Conservation (phyloP, 2,329 filamentous ascomycete species). For the Macrophomina phaseolina region DNA sequence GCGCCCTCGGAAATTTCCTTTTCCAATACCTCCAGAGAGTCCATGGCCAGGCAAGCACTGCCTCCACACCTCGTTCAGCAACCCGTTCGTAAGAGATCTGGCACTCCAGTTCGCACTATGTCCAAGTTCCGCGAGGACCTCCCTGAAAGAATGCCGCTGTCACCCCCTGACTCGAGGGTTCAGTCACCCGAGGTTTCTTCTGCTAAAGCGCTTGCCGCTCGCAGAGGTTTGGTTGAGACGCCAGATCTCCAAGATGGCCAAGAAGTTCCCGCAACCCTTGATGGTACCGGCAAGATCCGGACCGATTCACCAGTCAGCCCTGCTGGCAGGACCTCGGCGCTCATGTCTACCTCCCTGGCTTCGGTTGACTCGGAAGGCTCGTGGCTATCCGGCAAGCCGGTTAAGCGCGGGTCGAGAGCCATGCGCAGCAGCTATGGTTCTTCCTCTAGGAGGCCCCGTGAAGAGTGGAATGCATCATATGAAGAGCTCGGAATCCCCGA, state of each 20-base stretch:
- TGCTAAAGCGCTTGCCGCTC: slow-evolving; percentile 47
- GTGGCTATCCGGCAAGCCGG: slow-evolving; percentile 83
- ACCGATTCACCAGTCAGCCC: slow-evolving; percentile 52
- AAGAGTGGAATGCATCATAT: slow-evolving; percentile 64
- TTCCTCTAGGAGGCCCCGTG: slow-evolving; percentile 49
- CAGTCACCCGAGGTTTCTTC: slow-evolving; percentile 74
- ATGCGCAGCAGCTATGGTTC: slow-evolving; percentile 56
- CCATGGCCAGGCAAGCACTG: slow-evolving; percentile 67
- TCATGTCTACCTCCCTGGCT: slow-evolving; percentile 81
- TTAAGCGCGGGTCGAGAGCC: slow-evolving; percentile 54
- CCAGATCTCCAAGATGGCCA: slow-evolving; percentile 27
- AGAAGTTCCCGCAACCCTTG: slow-evolving; percentile 4
- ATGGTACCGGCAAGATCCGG: slow-evolving; percentile 31
- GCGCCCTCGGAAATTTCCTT: slow-evolving; percentile 73
- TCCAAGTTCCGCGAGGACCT: slow-evolving; percentile 93
- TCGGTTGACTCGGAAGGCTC: slow-evolving; percentile 96
- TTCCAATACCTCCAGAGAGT: slow-evolving; percentile 88
- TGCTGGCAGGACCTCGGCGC: slow-evolving; percentile 36
- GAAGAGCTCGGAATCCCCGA: slow-evolving; percentile 71
- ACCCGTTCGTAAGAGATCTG: slow-evolving; percentile 55
- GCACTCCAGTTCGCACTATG: slow-evolving; percentile 76
- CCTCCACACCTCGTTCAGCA: slow-evolving; percentile 55
- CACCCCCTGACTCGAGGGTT: slow-evolving; percentile 81
- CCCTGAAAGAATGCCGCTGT: slow-evolving; percentile 76
- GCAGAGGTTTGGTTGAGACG: slow-evolving; percentile 34